Percentiles rank a stretch among this genome's conserved stretches.
phyloP scores from a whole-genome alignment of 176 grass and related monocot species.

The Neostapfia colusana region DNA sequence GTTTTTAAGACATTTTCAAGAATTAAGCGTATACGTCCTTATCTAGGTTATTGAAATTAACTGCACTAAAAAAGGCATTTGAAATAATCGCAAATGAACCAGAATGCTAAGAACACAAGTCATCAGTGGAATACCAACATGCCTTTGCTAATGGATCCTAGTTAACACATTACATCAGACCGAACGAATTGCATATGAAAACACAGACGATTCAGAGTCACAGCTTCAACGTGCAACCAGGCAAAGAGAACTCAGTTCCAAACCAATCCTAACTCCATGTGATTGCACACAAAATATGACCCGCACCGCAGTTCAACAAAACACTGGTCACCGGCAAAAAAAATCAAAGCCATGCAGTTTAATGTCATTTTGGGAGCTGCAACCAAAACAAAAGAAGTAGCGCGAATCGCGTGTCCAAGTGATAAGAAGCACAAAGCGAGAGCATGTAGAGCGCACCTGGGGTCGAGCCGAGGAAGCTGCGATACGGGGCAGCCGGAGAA shows the following conservation, averaged over 20 bases:
- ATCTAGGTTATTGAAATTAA: neutral
- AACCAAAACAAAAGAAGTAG: neutral
- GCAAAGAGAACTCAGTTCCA: neutral
- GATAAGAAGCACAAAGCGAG: neutral
- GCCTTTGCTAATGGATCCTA: neutral
- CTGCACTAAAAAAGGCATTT: neutral
- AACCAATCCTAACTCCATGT: neutral
- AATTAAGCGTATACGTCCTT: neutral
- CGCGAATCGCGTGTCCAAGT: neutral
- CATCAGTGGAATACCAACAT: neutral
- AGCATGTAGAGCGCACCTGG: constrained; percentile 34
- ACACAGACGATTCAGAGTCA: neutral
- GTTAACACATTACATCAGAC: neutral
- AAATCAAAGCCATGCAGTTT: neutral
- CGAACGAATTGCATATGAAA: neutral
- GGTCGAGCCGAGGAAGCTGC: constrained; percentile 50
- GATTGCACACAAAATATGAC: neutral
- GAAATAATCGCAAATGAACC: neutral
- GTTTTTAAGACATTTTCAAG: neutral
- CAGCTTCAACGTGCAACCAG: neutral
- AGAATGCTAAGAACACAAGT: neutral
- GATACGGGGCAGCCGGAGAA: constrained; percentile 52
- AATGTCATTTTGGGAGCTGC: neutral
- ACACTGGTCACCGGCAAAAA: neutral
- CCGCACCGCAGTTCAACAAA: neutral